Evolutionary conservation across 2,329 filamentous ascomycete genomes (phyloP).

Genomic region (Penicillium thymicola): DNA sequence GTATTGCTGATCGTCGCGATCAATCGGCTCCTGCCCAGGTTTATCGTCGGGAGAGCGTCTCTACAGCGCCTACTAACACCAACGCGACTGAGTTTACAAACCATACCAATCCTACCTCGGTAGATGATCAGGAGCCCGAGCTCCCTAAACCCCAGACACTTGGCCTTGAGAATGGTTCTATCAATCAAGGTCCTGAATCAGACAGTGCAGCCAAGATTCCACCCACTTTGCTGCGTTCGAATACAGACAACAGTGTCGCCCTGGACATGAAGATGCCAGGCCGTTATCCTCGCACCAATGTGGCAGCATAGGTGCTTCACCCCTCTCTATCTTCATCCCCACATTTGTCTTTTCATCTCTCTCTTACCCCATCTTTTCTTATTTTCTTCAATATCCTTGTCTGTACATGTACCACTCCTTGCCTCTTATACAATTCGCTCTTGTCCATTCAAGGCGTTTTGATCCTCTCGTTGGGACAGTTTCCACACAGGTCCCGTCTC

Average conservation of each 20-base stretch:
- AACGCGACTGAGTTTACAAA: conserved; percentile 34
- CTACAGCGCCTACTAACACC: conserved; percentile 35
- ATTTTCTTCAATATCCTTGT: conserved; percentile 8
- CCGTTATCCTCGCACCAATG: conserved; percentile 33
- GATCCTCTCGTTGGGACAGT: conserved; percentile 11
- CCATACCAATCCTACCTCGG: conserved; percentile 33
- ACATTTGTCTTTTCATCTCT: conserved; percentile 8
- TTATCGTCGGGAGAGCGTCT: conserved; percentile 31
- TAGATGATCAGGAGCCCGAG: conserved; percentile 26
- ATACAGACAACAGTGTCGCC: conserved; percentile 30
- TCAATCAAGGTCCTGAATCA: background rate
- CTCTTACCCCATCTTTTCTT: background rate
- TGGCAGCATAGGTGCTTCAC: conserved; percentile 23
- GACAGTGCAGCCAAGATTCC: background rate
- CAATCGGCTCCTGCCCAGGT: conserved; percentile 17
- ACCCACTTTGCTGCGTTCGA: conserved; percentile 8
- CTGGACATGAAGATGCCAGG: conserved; percentile 38
- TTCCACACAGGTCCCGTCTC: background rate
- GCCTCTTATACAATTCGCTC: conserved; percentile 8
- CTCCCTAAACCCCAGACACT: conserved; percentile 6
- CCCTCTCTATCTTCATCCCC: background rate
- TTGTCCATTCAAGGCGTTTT: conserved; percentile 18
- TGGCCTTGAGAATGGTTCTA: conserved; percentile 12
- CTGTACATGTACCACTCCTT: conserved; percentile 15
- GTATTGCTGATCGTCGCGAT: conserved; percentile 20